Percentiles rank a stretch among this genome's conserved stretches.
Conservation (phyloP, 2,329 filamentous ascomycete species). For the Lojkania enalia region DNA sequence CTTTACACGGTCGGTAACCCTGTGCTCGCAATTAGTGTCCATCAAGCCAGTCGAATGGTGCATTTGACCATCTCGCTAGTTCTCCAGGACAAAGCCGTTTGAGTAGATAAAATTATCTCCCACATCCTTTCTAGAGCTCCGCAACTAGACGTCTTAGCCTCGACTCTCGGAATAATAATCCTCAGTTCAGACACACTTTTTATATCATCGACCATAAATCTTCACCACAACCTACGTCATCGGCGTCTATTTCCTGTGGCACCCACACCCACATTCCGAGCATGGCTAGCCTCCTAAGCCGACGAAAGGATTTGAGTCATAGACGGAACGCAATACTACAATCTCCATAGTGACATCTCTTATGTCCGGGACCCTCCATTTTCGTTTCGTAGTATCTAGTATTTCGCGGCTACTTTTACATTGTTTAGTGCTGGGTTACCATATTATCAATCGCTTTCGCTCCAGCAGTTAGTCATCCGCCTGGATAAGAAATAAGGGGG, state of each 20-base stretch:
- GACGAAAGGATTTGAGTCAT: constrained; percentile 62
- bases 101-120: constrained; percentile 56
- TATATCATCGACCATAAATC: no score
- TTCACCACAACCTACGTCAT: no score
- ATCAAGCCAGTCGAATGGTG: constrained; percentile 63
- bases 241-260: no score
- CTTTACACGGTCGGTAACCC: constrained; percentile 63
- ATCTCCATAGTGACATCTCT: constrained; percentile 71
- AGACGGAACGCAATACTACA: constrained; percentile 65
- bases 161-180: no score
- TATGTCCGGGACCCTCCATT: constrained; percentile 69
- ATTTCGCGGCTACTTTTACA: constrained; percentile 68
- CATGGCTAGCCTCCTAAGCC: constrained; percentile 35
- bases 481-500: constrained; percentile 45
- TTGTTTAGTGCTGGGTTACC: constrained; percentile 73
- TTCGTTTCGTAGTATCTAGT: constrained; percentile 66
- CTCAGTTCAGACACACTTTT: no score
- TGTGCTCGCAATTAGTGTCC: constrained; percentile 48
- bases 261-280: not conserved
- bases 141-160: no score
- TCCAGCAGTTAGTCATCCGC: constrained; percentile 59
- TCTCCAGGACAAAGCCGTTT: constrained; percentile 57
- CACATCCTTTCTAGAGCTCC: no score
- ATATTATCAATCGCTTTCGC: constrained; percentile 62
- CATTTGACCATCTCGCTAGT: constrained; percentile 60